Percentiles rank a stretch among this genome's conserved stretches.
These are phyloP conservation scores for Thelonectria olida DNA, from an alignment of 2,329 filamentous ascomycete genomes.

Conservation along the genomic window DNA sequence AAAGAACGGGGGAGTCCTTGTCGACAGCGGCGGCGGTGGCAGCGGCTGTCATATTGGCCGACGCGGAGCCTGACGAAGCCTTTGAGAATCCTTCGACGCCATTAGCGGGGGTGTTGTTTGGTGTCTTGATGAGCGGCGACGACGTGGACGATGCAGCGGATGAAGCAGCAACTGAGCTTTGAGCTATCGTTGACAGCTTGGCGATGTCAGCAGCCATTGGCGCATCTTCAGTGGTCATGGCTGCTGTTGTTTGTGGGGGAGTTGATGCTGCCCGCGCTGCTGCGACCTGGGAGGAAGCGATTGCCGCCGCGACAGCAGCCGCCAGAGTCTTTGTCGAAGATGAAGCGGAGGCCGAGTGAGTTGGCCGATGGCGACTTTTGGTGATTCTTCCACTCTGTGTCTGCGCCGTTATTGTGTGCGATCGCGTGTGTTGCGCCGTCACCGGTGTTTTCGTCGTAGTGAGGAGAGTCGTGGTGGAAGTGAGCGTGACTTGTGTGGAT, in stretches of 20 bases:
- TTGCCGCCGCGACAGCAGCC: slow-evolving; percentile 32
- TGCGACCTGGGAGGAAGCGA: slow-evolving; percentile 12
- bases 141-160: slow-evolving; percentile 7
- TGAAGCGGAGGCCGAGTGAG: slow-evolving; percentile 32
- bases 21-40: slow-evolving; percentile 32
- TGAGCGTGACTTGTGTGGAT: neutral
- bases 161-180: slow-evolving; percentile 4
- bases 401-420: slow-evolving; percentile 18
- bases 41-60: slow-evolving; percentile 20
- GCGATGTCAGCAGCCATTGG: slow-evolving; percentile 10
- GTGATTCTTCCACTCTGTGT: slow-evolving; percentile 40
- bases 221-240: neutral
- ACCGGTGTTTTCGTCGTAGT: slow-evolving; percentile 4
- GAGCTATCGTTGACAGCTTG: slow-evolving; percentile 12
- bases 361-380: slow-evolving; percentile 35
- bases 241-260: neutral
- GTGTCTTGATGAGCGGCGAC: slow-evolving; percentile 3
- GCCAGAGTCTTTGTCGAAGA: slow-evolving; percentile 25
- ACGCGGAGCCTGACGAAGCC: slow-evolving; percentile 18
- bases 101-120: neutral
- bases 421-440: neutral
- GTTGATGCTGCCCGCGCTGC: slow-evolving; percentile 6
- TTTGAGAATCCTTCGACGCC: slow-evolving; percentile 2
- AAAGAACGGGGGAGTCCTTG: slow-evolving; percentile 62
- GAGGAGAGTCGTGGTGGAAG: neutral